Base-by-base conservation (phyloP, 2,329 filamentous ascomycete genomes). In the Cytospora schulzeri region DNA sequence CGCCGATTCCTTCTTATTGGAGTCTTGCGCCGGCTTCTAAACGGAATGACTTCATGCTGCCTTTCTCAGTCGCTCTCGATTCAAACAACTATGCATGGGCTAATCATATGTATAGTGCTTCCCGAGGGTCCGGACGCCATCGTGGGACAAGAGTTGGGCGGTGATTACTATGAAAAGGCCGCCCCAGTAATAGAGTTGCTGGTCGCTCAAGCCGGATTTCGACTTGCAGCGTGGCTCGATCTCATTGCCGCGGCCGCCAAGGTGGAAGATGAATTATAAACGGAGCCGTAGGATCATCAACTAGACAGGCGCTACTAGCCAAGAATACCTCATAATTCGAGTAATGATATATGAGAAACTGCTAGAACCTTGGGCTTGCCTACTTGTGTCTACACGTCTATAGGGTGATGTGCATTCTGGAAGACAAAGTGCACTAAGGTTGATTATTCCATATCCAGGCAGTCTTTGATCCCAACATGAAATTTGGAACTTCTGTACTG, bases 221-320 rank as follows among this genome's bases (percentile, higher is more conserved):
- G 90, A 57, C 80, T 92, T 73, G 89, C 85, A 2, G 83, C 82
- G 24, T 91, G 87, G 86, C 76, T 91, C 66, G 88, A 91, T 71
- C 76, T 82, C 69, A 87, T 90, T 70, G 85, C 79, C 11, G 75
- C 79, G 52, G 71, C 74, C 45, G 70, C 70, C 54, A 68, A 70
- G 29, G 62, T 52, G 64, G 65, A 68, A 57, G 66, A 72, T 57
- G 73, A 76, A 69, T 72, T 76, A 70, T 78, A 70, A 75, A 29
- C 2, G 45, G 28, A 28, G 9, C 38, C 29, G 26, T 11, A 22
- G 3, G 8, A 5, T 22, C 8, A 12, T 51, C n/a, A 9, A 59
- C 9, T 5, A 19, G 26, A 29, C 19, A 26, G 15, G 26, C 11
- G 29, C 19, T 7, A 28, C 26, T 24, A 22, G 15, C 22, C 5